Evolutionary conservation across 2,329 filamentous ascomycete genomes (phyloP).

Genomic region (Monilinia fructigena): DNA sequence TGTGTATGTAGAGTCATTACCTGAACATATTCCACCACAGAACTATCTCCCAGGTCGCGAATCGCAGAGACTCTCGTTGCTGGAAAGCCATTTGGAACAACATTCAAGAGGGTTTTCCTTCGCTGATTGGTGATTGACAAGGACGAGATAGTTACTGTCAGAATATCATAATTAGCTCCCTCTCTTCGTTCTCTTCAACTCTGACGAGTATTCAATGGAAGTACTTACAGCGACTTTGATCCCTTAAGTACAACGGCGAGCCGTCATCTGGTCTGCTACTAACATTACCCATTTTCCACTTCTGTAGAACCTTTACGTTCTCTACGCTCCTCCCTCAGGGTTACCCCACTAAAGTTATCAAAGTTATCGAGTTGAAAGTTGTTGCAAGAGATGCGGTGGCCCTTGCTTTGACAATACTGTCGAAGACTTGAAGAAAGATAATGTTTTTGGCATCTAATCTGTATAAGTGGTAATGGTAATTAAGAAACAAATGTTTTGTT

Average conservation of each 20-base stretch:
- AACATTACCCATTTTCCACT: slow-evolving; percentile 80
- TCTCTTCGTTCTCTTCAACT: not conserved
- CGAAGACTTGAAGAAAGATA: slow-evolving; percentile 31
- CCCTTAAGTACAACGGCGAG: slow-evolving; percentile 76
- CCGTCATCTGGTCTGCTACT: slow-evolving; percentile 85
- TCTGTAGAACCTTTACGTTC: not conserved
- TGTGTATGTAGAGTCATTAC: slow-evolving; percentile 48
- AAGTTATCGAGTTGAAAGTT: slow-evolving; percentile 24
- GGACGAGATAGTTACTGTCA: slow-evolving; percentile 79
- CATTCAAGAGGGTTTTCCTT: slow-evolving; percentile 71
- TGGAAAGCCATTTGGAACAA: slow-evolving; percentile 84
- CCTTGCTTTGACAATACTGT: slow-evolving; percentile 31
- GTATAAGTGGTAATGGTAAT: slow-evolving; percentile 24
- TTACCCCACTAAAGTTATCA: slow-evolving; percentile 36
- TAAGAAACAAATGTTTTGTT: slow-evolving; percentile 30
- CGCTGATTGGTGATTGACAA: slow-evolving; percentile 78
- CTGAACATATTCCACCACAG: slow-evolving; percentile 87
- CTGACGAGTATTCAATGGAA: slow-evolving; percentile 24
- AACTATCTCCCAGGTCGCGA: slow-evolving; percentile 70
- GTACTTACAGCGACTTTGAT: slow-evolving; percentile 83
- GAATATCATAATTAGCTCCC: slow-evolving; percentile 26
- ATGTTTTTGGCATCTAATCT: slow-evolving; percentile 36
- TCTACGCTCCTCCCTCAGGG: slow-evolving; percentile 2
- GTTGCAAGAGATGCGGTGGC: slow-evolving; percentile 19
- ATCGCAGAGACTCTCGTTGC: slow-evolving; percentile 73